These are phyloP conservation scores for Ceratobasidium papillatum DNA, from an alignment of 1,284 basidiomycete genomes.

Conservation along the genomic window DNA sequence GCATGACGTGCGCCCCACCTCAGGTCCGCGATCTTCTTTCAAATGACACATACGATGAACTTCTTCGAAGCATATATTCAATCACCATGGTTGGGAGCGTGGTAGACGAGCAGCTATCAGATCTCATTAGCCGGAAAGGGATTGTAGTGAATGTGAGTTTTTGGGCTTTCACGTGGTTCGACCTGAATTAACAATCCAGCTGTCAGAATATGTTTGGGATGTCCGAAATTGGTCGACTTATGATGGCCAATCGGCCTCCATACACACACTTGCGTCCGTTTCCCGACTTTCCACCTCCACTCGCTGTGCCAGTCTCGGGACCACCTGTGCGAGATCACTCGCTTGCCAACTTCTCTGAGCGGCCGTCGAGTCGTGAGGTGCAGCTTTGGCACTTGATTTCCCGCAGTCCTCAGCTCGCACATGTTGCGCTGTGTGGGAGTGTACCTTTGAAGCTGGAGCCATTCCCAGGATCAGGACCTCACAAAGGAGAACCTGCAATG, in stretches of 20 bases:
- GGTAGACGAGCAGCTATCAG: background rate
- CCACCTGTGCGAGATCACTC: background rate
- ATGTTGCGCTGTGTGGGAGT: background rate
- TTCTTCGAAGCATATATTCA: background rate
- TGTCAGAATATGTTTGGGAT: constrained; percentile 14
- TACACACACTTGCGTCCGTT: constrained; percentile 23
- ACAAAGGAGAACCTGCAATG: background rate
- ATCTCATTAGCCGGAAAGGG: background rate
- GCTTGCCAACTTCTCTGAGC: background rate
- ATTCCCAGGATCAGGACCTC: background rate
- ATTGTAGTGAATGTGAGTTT: background rate
- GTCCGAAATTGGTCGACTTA: constrained; percentile 3
- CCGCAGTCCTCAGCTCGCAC: background rate
- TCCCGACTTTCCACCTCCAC: constrained; percentile 2
- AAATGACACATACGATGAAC: background rate
- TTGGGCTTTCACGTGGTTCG: background rate
- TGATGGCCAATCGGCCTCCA: background rate
- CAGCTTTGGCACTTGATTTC: constrained; percentile 5
- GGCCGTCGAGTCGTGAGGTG: background rate
- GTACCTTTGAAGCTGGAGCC: background rate
- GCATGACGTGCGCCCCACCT: background rate
- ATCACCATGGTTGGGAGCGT: background rate
- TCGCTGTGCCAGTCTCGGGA: background rate
- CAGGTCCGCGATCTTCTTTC: background rate
- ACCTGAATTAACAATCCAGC: background rate